Percentiles rank a stretch among this genome's conserved stretches.
Conservation (phyloP, 345 rosid genomes). For the Aegle marmelos region DNA sequence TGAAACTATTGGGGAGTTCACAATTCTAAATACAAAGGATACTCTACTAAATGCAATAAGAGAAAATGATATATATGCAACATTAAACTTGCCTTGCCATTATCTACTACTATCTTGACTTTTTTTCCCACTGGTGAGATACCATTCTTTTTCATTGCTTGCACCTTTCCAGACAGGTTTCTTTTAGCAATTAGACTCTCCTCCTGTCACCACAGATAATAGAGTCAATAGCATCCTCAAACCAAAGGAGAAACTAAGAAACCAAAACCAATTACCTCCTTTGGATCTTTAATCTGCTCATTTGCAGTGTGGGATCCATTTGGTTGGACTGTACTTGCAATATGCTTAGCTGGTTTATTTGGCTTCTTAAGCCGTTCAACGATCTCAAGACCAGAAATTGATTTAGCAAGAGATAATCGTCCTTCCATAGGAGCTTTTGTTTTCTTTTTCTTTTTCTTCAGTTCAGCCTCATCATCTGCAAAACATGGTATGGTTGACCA, state of each 20-base stretch:
- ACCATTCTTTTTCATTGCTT: conserved; percentile 48
- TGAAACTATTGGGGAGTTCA: too few relatives aligned
- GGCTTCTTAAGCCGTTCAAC: conserved; percentile 56
- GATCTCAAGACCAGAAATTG: conserved; percentile 39
- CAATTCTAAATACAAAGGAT: neutral
- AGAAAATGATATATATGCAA: neutral
- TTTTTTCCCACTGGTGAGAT: conserved; percentile 36
- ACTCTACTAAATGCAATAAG: conserved; percentile 10
- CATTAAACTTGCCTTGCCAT: conserved; percentile 52
- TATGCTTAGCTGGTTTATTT: conserved; percentile 37
- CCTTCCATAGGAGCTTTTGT: conserved; percentile 39
- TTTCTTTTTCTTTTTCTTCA: conserved; percentile 74
- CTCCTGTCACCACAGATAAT: conserved; percentile 47
- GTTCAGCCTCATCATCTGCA: conserved; percentile 69
- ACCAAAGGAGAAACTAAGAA: neutral
- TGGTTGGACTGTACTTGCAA: conserved; percentile 31
- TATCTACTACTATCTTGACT: conserved; percentile 79
- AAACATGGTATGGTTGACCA: conserved; percentile 14
- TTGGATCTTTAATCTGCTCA: conserved; percentile 47
- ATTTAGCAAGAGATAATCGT: conserved; percentile 39
- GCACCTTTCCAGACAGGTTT: conserved; percentile 46
- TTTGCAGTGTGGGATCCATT: conserved; percentile 37
- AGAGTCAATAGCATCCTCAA: neutral
- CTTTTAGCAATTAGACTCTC: conserved; percentile 48
- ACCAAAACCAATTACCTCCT: conserved; percentile 47